Percentiles rank a stretch among this genome's conserved stretches.
These are phyloP conservation scores for Calendula officinalis DNA, from an alignment of 129 eudicot genomes.

Conservation along the genomic window DNA sequence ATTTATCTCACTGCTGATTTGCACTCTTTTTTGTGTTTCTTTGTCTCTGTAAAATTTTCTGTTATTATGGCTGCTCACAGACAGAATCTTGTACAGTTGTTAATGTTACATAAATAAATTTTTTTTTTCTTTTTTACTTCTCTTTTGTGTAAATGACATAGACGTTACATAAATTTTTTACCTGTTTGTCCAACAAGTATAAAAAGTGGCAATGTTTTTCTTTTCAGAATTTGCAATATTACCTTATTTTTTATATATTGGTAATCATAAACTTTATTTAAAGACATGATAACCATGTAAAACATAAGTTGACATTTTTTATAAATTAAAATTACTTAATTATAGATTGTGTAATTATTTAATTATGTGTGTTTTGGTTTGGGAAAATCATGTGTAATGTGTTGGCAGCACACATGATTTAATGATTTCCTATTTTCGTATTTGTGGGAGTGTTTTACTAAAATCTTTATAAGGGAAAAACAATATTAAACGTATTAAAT, in stretches of 20 bases:
- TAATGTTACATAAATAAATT: conserved; percentile 22
- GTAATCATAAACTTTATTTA: too few relatives aligned
- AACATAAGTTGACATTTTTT: too few relatives aligned
- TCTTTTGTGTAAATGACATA: conserved; percentile 19
- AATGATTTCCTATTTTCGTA: too few relatives aligned
- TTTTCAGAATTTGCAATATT: too few relatives aligned
- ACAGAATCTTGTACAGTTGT: conserved; percentile 44
- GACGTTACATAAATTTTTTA: conserved; percentile 18
- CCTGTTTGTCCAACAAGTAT: conserved; percentile 17
- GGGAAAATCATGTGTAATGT: too few relatives aligned
- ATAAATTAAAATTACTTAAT: background rate
- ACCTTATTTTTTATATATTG: too few relatives aligned
- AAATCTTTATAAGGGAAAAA: too few relatives aligned
- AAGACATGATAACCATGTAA: too few relatives aligned
- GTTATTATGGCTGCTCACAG: conserved; percentile 37
- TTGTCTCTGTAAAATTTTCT: conserved; percentile 40
- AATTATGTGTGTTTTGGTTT: background rate
- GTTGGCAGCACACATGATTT: too few relatives aligned
- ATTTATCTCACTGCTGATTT: conserved; percentile 32
- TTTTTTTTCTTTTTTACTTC: conserved; percentile 18
- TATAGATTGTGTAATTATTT: background rate
- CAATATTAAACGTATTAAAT: too few relatives aligned
- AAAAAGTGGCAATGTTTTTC: background rate
- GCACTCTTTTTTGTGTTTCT: conserved; percentile 31
- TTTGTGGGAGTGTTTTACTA: too few relatives aligned